A percentile compares a stretch with the other conserved stretches of the same genome.
Conservation (phyloP, 257 asterid genomes). For the Dorcoceras hygrometricum region DNA sequence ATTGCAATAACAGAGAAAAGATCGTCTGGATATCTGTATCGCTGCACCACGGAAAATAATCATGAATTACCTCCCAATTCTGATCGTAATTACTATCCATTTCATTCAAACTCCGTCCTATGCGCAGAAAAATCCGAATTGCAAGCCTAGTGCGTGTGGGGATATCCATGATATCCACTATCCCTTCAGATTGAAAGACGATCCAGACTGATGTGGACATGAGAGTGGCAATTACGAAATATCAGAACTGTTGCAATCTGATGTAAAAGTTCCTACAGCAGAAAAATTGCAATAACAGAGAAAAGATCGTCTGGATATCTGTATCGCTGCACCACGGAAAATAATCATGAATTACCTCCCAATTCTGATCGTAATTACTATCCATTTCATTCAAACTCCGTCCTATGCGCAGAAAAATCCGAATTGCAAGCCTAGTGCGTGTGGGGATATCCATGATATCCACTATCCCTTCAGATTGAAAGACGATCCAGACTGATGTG, state of each 20-base stretch:
- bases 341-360: no score
- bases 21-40: no score
- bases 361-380: neutral
- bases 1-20: no score
- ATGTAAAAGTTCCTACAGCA: no score
- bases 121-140: no score
- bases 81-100: slow-evolving; percentile 6
- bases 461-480: slow-evolving; percentile 42
- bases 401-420: slow-evolving; percentile 19
- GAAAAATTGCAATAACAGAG: no score
- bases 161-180: slow-evolving; percentile 27
- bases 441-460: slow-evolving; percentile 34
- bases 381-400: slow-evolving; percentile 5
- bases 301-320: no score
- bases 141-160: slow-evolving; percentile 43
- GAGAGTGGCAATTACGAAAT: slow-evolving; percentile 22
- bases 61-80: no score
- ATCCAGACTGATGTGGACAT: slow-evolving; percentile 43
- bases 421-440: no score
- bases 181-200: slow-evolving; percentile 43
- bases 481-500: slow-evolving; percentile 41
- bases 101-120: neutral
- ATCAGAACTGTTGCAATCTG: no score
- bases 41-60: no score
- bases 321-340: no score